Percentiles rank a stretch among this genome's conserved stretches.
phyloP scores from a whole-genome alignment of 495 filamentous ascomycete genomes.

The Cryomyces antarcticus region DNA sequence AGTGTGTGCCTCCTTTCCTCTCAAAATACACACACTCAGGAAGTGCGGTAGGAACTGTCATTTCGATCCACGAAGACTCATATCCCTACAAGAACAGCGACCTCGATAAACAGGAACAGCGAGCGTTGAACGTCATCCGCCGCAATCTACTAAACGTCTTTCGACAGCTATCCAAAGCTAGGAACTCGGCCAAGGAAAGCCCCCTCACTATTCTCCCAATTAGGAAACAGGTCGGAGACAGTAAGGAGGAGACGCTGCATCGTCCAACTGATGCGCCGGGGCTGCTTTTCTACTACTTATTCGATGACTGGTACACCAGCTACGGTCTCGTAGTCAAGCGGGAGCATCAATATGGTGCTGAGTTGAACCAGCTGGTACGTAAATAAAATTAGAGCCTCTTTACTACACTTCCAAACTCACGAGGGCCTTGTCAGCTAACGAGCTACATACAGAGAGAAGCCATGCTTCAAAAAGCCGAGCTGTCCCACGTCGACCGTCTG shows the following conservation, averaged over 20 bases:
- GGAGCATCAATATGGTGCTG: constrained; percentile 37
- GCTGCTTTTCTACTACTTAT: constrained; percentile 68
- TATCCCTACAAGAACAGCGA: constrained; percentile 22
- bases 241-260: constrained; percentile 19
- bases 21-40: no score
- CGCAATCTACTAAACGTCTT: constrained; percentile 55
- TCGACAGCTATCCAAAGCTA: constrained; percentile 41
- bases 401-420: no score
- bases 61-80: constrained; percentile 58
- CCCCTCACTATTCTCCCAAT: constrained; percentile 16
- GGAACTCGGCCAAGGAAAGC: constrained; percentile 5
- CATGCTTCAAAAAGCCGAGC: constrained; percentile 37
- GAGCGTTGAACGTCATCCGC: constrained; percentile 33
- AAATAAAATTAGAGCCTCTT: no score
- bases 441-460: constrained; percentile 22
- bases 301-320: constrained; percentile 65
- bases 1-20: constrained; percentile 12
- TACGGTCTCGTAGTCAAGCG: constrained; percentile 40
- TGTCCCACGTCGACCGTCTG: constrained; percentile 47
- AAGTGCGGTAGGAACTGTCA: constrained; percentile 31
- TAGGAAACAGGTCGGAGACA: constrained; percentile 15
- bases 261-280: constrained; percentile 37
- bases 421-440: no score
- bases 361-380: constrained; percentile 36
- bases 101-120: constrained; percentile 16